Base-by-base conservation (phyloP, 2,329 filamentous ascomycete genomes). In the Colletotrichum tropicale region DNA sequence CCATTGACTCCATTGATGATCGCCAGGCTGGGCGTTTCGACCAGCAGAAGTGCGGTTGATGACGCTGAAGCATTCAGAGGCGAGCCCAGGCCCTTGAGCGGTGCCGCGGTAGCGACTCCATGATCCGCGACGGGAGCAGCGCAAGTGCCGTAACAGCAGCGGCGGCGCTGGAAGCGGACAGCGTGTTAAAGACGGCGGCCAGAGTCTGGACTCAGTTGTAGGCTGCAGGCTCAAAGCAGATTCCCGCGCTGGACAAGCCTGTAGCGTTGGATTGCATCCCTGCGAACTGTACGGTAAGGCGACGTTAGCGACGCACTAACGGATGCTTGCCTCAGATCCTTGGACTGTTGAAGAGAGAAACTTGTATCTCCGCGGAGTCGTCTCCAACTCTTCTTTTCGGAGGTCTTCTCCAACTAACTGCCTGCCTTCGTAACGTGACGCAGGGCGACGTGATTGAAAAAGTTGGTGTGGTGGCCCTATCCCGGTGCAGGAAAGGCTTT, bases 271-370 rank as follows among this genome's bases (percentile, higher is more conserved):
- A 36, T 26, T n/a, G 32, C 48, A 75, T 55, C 74, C 73, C 73
- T 75, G 73, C 70, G 64, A 65, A 48, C 13, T 75, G 70, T 64
- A 30, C 70, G 73, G 70, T 69, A 69, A 30, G 48, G 74, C 48
- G 68, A 74, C 64, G 16, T 68, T 75, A 69, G 70, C 74, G 74
- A 73, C n/a, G 32, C 70, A 68, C 70, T 75, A 74, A 73, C 24
- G 62, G 58, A 75, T 75, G 70, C 70, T 58, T 74, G 70, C 74
- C 58, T 73, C 64, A 65, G 74, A 75, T 75, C 70, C 74, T 75
- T 21, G 74, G n/a, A 24, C n/a, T 52, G 43, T 52, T 21, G 43
- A 52, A 74, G 56, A 64, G 16, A 30, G 69, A 48, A 73, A 65
- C 38, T 75, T 73, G 64, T 64, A 73, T 75, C 64, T 75, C 74